Conservation (phyloP, 768 basidiomycete genomes). For the Calocybe cyanea region DNA sequence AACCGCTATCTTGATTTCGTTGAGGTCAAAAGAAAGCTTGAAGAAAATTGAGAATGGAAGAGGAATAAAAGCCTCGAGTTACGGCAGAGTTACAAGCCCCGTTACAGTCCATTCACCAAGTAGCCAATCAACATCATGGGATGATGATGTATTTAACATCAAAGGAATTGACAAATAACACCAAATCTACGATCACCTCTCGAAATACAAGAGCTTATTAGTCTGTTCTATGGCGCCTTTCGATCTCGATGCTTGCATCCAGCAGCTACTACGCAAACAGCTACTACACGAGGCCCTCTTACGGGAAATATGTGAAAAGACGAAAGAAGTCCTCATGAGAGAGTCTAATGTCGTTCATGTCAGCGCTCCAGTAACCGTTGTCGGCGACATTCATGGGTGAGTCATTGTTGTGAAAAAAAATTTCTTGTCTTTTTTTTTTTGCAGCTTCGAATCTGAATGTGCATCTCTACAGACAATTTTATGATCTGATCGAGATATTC, state of each 20-base stretch:
- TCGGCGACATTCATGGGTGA: conserved; percentile 99
- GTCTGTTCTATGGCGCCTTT: conserved; percentile 68
- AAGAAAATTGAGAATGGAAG: conserved; percentile 13
- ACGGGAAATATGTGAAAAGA: conserved; percentile 99
- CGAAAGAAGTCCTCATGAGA: conserved; percentile 98
- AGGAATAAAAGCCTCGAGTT: conserved; percentile 8
- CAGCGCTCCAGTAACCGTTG: conserved; percentile 94
- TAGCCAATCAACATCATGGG: conserved; percentile 13
- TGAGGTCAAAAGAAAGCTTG: conserved; percentile 4
- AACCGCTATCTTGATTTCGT: conserved; percentile 7
- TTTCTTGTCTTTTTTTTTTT: too few species aligned
- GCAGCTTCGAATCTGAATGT: too few species aligned
- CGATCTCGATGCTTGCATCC: conserved; percentile 95
- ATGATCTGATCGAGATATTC: conserved; percentile 98
- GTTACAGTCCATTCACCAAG: conserved; percentile 8
- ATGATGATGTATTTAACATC: conserved; percentile 8
- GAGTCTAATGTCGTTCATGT: conserved; percentile 99
- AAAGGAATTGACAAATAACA: conserved; percentile 30
- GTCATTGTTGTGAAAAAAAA: conserved; percentile 28
- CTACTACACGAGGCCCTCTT: conserved; percentile 91
- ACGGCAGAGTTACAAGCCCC: conserved; percentile 3
- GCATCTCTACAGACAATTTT: conserved; percentile 82
- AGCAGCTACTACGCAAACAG: conserved; percentile 86
- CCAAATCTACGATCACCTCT: conserved; percentile 31
- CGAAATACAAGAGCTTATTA: conserved; percentile 15